Percentiles rank a stretch among this genome's conserved stretches.
These are phyloP conservation scores for Apiotrichum brassicae DNA, from an alignment of 1,284 basidiomycete genomes.

Conservation along the genomic window DNA sequence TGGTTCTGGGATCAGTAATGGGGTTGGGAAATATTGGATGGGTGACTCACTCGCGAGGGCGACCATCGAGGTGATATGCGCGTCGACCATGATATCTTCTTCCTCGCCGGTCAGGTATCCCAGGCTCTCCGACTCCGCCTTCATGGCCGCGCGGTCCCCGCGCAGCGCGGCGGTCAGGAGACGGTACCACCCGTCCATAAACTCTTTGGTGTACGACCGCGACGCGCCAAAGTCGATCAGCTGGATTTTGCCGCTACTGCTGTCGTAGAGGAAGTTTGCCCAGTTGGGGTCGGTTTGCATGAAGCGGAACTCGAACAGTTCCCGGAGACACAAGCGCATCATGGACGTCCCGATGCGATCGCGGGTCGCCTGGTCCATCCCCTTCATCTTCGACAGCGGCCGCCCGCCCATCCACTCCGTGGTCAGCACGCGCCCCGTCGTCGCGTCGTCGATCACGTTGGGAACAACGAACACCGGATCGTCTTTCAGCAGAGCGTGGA, in stretches of 20 bases:
- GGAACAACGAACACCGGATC: conserved; percentile 75
- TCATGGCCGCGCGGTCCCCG: conserved; percentile 64
- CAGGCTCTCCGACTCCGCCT: conserved; percentile 66
- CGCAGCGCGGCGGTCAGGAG: conserved; percentile 71
- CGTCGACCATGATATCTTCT: conserved; percentile 74
- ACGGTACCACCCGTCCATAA: conserved; percentile 82
- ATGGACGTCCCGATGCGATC: conserved; percentile 80
- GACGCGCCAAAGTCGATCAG: conserved; percentile 96
- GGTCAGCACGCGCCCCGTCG: conserved; percentile 75
- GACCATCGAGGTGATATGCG: conserved; percentile 78
- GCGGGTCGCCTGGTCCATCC: conserved; percentile 59
- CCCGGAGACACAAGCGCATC: conserved; percentile 78
- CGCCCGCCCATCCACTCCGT: conserved; percentile 81
- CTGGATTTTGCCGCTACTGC: conserved; percentile 56
- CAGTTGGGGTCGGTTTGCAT: conserved; percentile 99
- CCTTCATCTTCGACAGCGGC: conserved; percentile 63
- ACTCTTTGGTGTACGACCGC: conserved; percentile 73
- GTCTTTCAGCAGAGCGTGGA: conserved; percentile 55
- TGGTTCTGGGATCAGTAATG: conserved; percentile 20
- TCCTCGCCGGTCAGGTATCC: conserved; percentile 90
- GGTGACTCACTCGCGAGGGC: conserved; percentile 46
- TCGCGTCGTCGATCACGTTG: conserved; percentile 68
- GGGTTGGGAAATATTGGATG: neutral
- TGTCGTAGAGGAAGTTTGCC: conserved; percentile 93
- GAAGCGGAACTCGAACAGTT: conserved; percentile 81